phyloP scores from a whole-genome alignment of 2,329 filamentous ascomycete species.

The Magnaporthiopsis poae region DNA sequence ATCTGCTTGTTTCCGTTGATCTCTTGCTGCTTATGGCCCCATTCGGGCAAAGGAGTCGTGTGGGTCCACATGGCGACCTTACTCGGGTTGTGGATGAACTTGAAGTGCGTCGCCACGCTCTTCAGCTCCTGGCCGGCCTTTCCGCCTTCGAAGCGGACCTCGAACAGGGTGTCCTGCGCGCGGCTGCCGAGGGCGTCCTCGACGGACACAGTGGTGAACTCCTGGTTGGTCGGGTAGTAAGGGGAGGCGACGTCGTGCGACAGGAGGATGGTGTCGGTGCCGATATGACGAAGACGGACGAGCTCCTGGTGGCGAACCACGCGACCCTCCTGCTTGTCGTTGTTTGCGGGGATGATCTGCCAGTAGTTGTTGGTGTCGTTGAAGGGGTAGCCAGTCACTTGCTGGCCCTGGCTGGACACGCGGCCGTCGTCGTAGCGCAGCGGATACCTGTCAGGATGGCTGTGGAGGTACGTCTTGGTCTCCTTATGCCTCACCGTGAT shows the following conservation, averaged over 20 bases:
- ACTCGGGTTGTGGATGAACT: slow-evolving; percentile 84
- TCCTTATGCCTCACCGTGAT: slow-evolving; percentile 92
- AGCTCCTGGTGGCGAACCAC: slow-evolving; percentile 74
- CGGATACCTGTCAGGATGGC: slow-evolving; percentile 79
- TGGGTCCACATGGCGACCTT: slow-evolving; percentile 99
- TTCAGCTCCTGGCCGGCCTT: slow-evolving; percentile 78
- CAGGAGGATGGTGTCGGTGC: slow-evolving; percentile 75
- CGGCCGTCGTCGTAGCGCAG: slow-evolving; percentile 94
- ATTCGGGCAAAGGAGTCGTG: slow-evolving; percentile 86
- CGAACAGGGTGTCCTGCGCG: slow-evolving; percentile 83
- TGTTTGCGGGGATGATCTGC: slow-evolving; percentile 70
- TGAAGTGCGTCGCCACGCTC: slow-evolving; percentile 86
- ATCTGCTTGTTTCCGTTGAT: slow-evolving; percentile 99
- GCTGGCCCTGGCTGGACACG: slow-evolving; percentile 93
- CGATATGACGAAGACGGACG: slow-evolving; percentile 75
- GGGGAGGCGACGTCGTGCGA: slow-evolving; percentile 96
- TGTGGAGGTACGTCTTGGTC: slow-evolving; percentile 92
- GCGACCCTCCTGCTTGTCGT: slow-evolving; percentile 48
- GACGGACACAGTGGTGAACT: slow-evolving; percentile 74
- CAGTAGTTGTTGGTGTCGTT: slow-evolving; percentile 99
- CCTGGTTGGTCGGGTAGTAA: slow-evolving; percentile 93
- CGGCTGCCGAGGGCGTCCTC: slow-evolving; percentile 66
- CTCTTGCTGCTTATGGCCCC: slow-evolving; percentile 93
- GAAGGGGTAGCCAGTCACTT: slow-evolving; percentile 94
- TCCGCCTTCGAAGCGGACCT: slow-evolving; percentile 78